Evolutionary conservation across 805 yeast species (phyloP).

Genomic region (Ogataea polymorpha): DNA sequence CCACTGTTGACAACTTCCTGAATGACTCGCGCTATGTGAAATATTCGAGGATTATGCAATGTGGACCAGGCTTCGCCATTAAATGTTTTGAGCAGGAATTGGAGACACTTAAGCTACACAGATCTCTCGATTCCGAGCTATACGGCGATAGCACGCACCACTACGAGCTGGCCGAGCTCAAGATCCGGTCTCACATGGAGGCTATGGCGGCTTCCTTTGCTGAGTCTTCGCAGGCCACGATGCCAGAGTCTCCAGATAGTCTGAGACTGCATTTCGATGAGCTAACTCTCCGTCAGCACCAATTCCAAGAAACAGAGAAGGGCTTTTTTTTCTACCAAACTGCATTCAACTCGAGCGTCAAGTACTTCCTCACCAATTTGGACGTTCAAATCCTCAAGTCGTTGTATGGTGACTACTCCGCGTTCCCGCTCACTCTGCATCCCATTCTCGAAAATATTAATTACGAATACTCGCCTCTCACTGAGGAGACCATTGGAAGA

Average conservation of each 20-base stretch:
- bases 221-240: constrained; percentile 4
- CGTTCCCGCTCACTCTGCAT: constrained; percentile 64
- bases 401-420: constrained; percentile 57
- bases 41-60: constrained; percentile 69
- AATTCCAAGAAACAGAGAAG: constrained; percentile 29
- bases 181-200: constrained; percentile 48
- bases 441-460: constrained; percentile 67
- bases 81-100: constrained; percentile 62
- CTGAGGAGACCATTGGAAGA: constrained; percentile 54
- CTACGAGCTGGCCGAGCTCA: constrained; percentile 50
- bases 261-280: constrained; percentile 14
- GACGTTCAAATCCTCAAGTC: constrained; percentile 72
- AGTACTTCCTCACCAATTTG: constrained; percentile 69
- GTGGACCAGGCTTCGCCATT: constrained; percentile 51
- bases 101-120: constrained; percentile 45
- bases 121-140: constrained; percentile 53
- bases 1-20: constrained; percentile 26
- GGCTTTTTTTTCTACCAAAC: constrained; percentile 71
- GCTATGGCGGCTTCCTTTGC: constrained; percentile 35
- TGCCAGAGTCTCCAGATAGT: constrained; percentile 2
- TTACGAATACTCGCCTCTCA: constrained; percentile 51
- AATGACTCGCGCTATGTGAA: constrained; percentile 33
- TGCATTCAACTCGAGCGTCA: constrained; percentile 61
- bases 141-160: constrained; percentile 60
- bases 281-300: constrained; percentile 18